Conservation (phyloP, 352 stramenopile genomes). For the Pythium grandisporangium region DNA sequence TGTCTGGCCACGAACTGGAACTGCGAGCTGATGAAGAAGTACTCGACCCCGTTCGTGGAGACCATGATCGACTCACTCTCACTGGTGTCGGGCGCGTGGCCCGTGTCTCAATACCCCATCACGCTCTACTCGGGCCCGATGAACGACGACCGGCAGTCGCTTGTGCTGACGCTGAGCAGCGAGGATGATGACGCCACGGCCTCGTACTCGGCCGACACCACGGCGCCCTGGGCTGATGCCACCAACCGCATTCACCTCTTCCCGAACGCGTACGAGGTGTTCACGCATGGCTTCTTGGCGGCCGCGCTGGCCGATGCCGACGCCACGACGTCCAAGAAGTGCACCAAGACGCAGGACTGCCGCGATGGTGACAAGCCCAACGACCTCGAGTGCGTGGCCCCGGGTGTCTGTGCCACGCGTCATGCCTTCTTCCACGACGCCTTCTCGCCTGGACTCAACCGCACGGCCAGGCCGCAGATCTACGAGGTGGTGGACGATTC, state of each 20-base stretch:
- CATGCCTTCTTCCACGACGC: constrained; percentile 73
- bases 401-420: constrained; percentile 50
- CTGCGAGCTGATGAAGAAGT: constrained; percentile 61
- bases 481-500: constrained; percentile 58
- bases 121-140: constrained; percentile 54
- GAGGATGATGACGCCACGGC: constrained; percentile 13
- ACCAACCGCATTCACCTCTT: constrained; percentile 50
- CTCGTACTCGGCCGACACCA: constrained; percentile 33
- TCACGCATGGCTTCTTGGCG: constrained; percentile 64
- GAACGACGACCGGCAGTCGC: constrained; percentile 30
- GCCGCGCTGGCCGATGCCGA: constrained; percentile 23
- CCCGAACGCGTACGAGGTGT: constrained; percentile 77
- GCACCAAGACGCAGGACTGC: constrained; percentile 48
- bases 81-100: constrained; percentile 26
- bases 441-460: constrained; percentile 49
- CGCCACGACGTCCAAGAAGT: constrained; percentile 28
- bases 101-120: constrained; percentile 37
- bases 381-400: constrained; percentile 67
- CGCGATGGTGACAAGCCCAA: no score
- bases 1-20: constrained; percentile 60
- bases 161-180: constrained; percentile 23
- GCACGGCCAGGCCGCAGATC: constrained; percentile 29
- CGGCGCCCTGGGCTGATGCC: constrained; percentile 43
- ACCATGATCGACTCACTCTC: constrained; percentile 65
- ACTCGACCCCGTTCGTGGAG: constrained; percentile 45